Evolutionary conservation across 306 rosid genomes (phyloP), one percentile per base, ranked within the genome.

Genomic region (Quercus wislizeni): DNA sequence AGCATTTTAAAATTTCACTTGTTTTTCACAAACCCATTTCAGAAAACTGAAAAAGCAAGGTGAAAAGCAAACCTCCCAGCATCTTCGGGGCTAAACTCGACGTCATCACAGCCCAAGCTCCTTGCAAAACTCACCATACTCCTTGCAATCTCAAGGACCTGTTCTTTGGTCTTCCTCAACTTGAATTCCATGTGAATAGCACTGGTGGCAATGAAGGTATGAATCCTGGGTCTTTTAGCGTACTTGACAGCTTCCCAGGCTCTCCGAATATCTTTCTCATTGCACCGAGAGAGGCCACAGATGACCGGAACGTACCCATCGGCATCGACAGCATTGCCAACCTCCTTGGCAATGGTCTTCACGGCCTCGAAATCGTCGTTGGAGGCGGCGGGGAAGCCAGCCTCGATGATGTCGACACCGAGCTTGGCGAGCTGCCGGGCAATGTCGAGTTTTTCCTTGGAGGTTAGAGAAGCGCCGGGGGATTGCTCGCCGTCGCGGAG

Each of bases 401-500:
- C 99, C 82, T 95, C 98, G 28, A 95, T 95, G 31, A 93, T 90
- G 76, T 95, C 99, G 0, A 95, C 98, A 1, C 99, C 98, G 10
- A 95, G 99, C 85, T 86, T 92, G 1, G 94, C 80, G 0, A 95
- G 91, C 88, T 93, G 96, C 13, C 94, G 82, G 5, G 99, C 99
- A 15, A 95, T 91, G 87, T 91, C 98, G 11, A 93, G 79, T 76
- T 95, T 95, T 85, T 93, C 97, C 78, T 91, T 95, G 6, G 98
- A 86, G 2, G 97, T 95, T 83, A 95, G 85, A 69, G 99, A 88
- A 55, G 99, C 98, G n/a, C 99, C 99, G 5, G 98, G 99, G 30
- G 98, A 91, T 79, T 95, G 99, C 88, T 95, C 99, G 74, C 98
- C 99, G 68, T 95, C 98, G 18, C 99, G 99, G 82, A 95, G 98